Base-by-base conservation (phyloP, 208 protist species). In the Leptomonas seymouri region DNA sequence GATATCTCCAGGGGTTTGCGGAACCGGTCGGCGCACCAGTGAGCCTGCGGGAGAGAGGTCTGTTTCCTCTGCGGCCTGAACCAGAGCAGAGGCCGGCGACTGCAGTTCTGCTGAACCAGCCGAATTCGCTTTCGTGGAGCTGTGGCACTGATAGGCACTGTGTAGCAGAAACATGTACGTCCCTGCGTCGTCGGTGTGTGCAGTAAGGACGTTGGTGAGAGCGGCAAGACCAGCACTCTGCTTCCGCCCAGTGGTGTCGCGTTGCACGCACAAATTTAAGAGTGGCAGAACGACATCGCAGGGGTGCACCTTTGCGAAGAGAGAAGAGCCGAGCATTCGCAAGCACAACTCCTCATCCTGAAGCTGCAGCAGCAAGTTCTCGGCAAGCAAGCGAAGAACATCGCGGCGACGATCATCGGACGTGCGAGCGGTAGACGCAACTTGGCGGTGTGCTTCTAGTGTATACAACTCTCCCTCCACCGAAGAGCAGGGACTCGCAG, bases 221-320 rank as follows among this genome's bases (percentile, higher is more conserved):
- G 87, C 82, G 0, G 74, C 65, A 23, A 81, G 55, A 0, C 82
- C 78, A 2, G 80, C 77, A 36, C 86, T 83, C 57, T 91, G 84
- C 67, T 78, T 71, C 12, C 84, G 73, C 7, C 82, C 80, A 0
- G 71, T 84, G 5, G 71, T 16, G 59, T 96, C 91, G 14, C 65
- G 57, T 48, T 92, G 75, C 44, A 81, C 30, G 41, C 62, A 77
- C 41, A 93, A 53, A 36, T 82, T 80, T 36, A 96, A 53, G 46
- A 96, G 77, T 8, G 91, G 88, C 36, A 76, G 51, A 42, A 90
- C 46, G 14, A 93, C 86, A 68, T 96, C 91, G 36, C 84, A 76
- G 2, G 88, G 86, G 60, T 78, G 83, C 9, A 96, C 87, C 54
- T 91, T 92, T 23, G 80, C 78, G 63, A 96, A 96, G 36, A 96